Conservation (phyloP, 2,329 filamentous ascomycete genomes). For the Calonectria pteridis region DNA sequence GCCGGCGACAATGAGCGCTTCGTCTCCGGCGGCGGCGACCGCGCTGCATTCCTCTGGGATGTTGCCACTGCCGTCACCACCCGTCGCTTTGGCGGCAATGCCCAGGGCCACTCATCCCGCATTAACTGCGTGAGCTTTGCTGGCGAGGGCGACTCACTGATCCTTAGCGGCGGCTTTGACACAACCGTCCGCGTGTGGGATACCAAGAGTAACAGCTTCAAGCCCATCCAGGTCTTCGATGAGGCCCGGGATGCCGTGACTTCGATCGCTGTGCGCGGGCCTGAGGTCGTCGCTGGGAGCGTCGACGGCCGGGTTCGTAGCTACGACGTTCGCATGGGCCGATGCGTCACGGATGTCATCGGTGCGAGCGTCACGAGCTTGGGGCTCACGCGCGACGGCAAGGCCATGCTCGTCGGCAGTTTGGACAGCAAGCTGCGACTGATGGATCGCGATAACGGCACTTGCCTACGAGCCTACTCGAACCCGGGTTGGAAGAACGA, state of each 20-base stretch:
- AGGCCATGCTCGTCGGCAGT: constrained; percentile 78
- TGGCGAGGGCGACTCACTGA: constrained; percentile 78
- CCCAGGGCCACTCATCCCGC: constrained; percentile 74
- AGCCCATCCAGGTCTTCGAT: constrained; percentile 78
- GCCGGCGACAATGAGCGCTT: constrained; percentile 85
- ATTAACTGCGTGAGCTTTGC: constrained; percentile 86
- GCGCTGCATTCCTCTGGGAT: constrained; percentile 94
- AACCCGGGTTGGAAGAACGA: constrained; percentile 71
- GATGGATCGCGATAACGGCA: constrained; percentile 83
- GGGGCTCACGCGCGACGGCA: constrained; percentile 76
- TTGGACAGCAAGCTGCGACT: constrained; percentile 83
- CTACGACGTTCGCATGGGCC: constrained; percentile 87
- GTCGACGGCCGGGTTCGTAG: constrained; percentile 85
- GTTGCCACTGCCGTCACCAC: constrained; percentile 84
- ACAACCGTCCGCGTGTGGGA: constrained; percentile 85
- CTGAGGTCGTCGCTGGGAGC: constrained; percentile 78
- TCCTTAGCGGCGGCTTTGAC: constrained; percentile 82
- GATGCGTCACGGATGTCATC: constrained; percentile 77
- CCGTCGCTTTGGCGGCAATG: constrained; percentile 75
- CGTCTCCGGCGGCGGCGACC: constrained; percentile 89
- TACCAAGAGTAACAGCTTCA: constrained; percentile 63
- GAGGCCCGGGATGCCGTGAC: constrained; percentile 81
- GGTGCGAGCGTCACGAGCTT: constrained; percentile 81
- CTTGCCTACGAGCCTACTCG: constrained; percentile 78
- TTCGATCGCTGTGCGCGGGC: constrained; percentile 59